phyloP scores from a whole-genome alignment of 306 rosid species.

The Spatholobus suberectus region DNA sequence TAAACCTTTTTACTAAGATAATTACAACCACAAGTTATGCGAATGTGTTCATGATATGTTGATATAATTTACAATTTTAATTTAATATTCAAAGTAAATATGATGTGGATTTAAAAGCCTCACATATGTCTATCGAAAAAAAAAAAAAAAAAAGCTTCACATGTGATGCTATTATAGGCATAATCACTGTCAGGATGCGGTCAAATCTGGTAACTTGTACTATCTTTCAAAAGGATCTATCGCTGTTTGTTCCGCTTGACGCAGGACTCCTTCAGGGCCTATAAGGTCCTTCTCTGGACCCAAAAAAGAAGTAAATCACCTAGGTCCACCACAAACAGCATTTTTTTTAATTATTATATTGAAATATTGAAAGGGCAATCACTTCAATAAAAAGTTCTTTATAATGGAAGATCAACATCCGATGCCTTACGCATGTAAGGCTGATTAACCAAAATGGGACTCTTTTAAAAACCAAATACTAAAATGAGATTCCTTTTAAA shows the following conservation, averaged over 20 bases:
- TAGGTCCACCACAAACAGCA: not conserved
- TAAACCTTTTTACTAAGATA: no score
- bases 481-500: no score
- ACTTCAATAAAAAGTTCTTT: not conserved
- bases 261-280: not conserved
- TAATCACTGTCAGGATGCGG: not conserved
- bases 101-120: not conserved
- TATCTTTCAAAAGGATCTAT: not conserved
- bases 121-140: no score
- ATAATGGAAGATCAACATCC: conserved; percentile 9
- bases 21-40: no score
- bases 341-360: not conserved
- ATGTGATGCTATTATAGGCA: no score
- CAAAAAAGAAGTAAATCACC: not conserved
- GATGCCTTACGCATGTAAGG: no score
- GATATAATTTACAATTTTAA: not conserved
- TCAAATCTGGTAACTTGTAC: not conserved
- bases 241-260: not conserved
- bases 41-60: not conserved
- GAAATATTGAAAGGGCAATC: not conserved
- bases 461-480: no score
- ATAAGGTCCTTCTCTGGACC: not conserved
- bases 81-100: not conserved
- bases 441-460: no score
- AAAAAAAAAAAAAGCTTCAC: no score